Evolutionary conservation across 2,329 filamentous ascomycete species (phyloP).

Genomic region (Aspergillus proliferans): DNA sequence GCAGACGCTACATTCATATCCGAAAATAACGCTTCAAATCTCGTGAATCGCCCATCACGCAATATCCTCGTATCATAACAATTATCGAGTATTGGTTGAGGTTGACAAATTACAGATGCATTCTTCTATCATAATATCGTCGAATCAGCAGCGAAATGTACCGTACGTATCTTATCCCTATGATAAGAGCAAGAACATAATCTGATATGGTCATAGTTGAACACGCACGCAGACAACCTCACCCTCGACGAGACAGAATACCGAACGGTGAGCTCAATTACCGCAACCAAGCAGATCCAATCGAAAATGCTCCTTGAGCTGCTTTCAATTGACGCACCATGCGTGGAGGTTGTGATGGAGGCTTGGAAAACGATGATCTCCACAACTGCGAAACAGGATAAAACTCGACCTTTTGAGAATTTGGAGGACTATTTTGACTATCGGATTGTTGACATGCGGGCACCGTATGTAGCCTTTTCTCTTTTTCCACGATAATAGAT

Average conservation of each 20-base stretch:
- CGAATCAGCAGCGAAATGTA: not conserved
- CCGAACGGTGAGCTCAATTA: not conserved
- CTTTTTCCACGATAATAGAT: not conserved
- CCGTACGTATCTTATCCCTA: not conserved
- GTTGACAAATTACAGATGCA: not conserved
- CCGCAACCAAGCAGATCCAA: not conserved
- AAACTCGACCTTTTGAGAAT: conserved; percentile 6
- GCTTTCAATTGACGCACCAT: not conserved
- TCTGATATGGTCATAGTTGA: not conserved
- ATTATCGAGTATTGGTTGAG: not conserved
- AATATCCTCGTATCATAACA: not conserved
- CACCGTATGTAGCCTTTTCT: not conserved
- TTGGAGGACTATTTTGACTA: conserved; percentile 15
- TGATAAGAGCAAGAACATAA: not conserved
- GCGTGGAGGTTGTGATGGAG: conserved; percentile 11
- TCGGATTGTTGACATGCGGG: conserved; percentile 4
- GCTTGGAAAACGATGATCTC: conserved; percentile 14
- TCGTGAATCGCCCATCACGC: not conserved
- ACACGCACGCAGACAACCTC: not conserved
- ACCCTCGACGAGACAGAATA: not conserved
- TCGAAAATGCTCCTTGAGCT: not conserved
- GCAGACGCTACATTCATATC: too few relatives aligned
- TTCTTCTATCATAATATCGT: not conserved
- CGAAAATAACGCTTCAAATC: not conserved
- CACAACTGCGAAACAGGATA: conserved; percentile 12